These are phyloP conservation scores for Phytophthora podocarpi DNA, from an alignment of 352 stramenopile species.

Conservation along the genomic window DNA sequence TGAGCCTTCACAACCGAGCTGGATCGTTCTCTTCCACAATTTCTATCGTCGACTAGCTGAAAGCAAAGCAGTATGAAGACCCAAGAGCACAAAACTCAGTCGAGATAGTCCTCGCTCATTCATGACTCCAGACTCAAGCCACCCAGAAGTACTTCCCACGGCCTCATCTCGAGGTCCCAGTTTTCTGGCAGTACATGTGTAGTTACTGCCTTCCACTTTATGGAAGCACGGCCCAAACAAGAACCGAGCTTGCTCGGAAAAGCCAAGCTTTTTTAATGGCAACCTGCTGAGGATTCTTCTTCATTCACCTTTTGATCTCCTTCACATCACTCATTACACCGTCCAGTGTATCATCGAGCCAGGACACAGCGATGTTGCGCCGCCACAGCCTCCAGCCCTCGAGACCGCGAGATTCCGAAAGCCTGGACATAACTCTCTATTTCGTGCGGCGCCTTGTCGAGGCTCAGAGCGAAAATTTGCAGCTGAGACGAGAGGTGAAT, in stretches of 20 bases:
- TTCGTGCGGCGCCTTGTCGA: constrained; percentile 7
- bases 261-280: background rate
- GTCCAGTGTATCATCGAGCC: background rate
- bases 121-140: constrained; percentile 1
- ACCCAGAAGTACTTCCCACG: constrained; percentile 10
- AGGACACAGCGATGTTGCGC: background rate
- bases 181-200: constrained; percentile 16
- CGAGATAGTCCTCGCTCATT: constrained; percentile 7
- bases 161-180: background rate
- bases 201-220: background rate
- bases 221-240: constrained; percentile 11
- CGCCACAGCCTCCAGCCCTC: background rate
- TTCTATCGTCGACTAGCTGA: constrained; percentile 31
- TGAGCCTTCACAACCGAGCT: constrained; percentile 9
- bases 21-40: constrained; percentile 43
- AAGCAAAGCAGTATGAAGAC: background rate
- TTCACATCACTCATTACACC: too few relatives aligned
- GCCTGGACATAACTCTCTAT: background rate
- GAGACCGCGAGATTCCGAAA: background rate
- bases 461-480: constrained; percentile 8
- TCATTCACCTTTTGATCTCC: background rate
- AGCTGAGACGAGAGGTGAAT: constrained; percentile 6
- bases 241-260: constrained; percentile 8
- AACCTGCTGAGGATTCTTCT: too few relatives aligned
- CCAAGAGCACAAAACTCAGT: background rate